Evolutionary conservation across 805 yeast species (phyloP).

Genomic region (Ogataea pilisensis): DNA sequence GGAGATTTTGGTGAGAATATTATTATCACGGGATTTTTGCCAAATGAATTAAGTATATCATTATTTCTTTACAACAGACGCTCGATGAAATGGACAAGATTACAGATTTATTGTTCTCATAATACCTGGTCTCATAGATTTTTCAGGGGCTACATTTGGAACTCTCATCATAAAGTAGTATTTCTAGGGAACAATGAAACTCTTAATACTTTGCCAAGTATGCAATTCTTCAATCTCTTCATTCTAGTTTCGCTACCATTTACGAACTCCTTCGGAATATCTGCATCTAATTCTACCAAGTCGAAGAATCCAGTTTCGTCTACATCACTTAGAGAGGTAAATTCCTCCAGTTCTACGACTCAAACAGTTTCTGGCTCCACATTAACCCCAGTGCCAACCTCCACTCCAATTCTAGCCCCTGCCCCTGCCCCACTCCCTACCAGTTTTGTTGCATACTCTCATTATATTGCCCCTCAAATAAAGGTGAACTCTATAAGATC

Average conservation of each 20-base stretch:
- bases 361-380: background rate
- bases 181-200: slow-evolving; percentile 53
- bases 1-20: slow-evolving; percentile 65
- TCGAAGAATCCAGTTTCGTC: background rate
- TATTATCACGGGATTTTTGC: slow-evolving; percentile 56
- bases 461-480: slow-evolving; percentile 69
- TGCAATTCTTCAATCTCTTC: slow-evolving; percentile 44
- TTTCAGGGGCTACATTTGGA: slow-evolving; percentile 72
- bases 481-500: slow-evolving; percentile 64
- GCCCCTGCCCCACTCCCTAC: slow-evolving; percentile 6
- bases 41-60: slow-evolving; percentile 43
- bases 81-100: slow-evolving; percentile 59
- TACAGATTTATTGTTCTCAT: slow-evolving; percentile 52
- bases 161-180: slow-evolving; percentile 68
- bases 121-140: slow-evolving; percentile 53
- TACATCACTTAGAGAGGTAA: background rate
- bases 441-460: slow-evolving; percentile 66
- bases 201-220: slow-evolving; percentile 41
- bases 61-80: slow-evolving; percentile 49
- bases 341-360: too few relatives aligned
- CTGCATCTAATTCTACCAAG: background rate
- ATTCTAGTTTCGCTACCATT: slow-evolving; percentile 50
- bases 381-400: background rate
- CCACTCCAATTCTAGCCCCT: background rate
- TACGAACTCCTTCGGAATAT: slow-evolving; percentile 38